Base-by-base conservation (phyloP, 176 grass and related monocot genomes). In the Carex scoparia region DNA sequence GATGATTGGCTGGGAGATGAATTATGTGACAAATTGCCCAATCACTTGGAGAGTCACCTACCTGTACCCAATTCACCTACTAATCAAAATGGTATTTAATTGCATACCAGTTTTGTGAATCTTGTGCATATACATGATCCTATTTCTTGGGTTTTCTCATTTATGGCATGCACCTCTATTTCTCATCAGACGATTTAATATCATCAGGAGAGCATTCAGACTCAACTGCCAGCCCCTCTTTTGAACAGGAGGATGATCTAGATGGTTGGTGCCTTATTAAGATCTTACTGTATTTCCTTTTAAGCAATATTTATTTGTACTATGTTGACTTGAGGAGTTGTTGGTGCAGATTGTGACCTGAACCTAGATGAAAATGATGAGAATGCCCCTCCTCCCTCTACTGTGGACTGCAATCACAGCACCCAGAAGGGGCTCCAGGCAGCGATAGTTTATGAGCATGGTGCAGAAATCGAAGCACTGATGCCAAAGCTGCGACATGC, bases 401-500 rank as follows among this genome's bases (percentile, higher is more conserved):
- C 56, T n/a, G 23, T 73, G 44, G 65, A 49, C 59, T 81, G 13
- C 63, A 81, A 86, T n/a, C 62, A 85, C 61, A 57, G 76, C 37
- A 63, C 71, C 33, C 87, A 86, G n/a, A 89, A 82, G 68, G 78
- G 64, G 2, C 30, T 69, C 14, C 77, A 89, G 75, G 87, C 87
- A 48, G 87, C 87, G 10, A 89, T 89, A 37, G 84, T 84, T 12
- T 89, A 89, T 18, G 87, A 89, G 76, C 87, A 89, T 73, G 87
- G 87, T 40, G 83, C 87, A 32, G 87, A 82, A 60, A 88, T 72
- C 14, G 86, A 90, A 76, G 85, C 84, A 59, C 56, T 87, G 15
- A 89, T 92, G 70, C 92, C 92, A 38, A 87, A 87, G 35, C 88
- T 94, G 27, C 82, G 88, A 54, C 90, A 86, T 62, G 46, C 88